A percentile compares a stretch with the other conserved stretches of the same genome.
Evolutionary conservation across 805 yeast genomes (phyloP).

Genomic region (Candida ponderosae): DNA sequence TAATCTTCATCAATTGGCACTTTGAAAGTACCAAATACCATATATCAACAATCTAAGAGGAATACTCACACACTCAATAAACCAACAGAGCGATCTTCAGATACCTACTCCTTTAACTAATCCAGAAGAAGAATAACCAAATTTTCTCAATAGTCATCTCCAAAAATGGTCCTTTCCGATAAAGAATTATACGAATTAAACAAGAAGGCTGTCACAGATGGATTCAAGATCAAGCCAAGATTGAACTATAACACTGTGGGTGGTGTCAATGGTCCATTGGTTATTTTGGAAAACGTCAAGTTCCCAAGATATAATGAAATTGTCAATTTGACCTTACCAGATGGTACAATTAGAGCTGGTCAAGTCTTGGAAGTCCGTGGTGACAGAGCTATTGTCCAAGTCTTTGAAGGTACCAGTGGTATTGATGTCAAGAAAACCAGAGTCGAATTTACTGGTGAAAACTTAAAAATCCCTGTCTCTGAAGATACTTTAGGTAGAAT

Average conservation of each 20-base stretch:
- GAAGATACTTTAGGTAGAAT: conserved; percentile 98
- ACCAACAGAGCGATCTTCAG: too few relatives aligned
- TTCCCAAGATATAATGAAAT: conserved; percentile 92
- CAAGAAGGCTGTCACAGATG: conserved; percentile 87
- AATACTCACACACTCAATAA: too few relatives aligned
- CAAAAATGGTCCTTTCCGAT: conserved; percentile 23
- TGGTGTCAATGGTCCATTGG: conserved; percentile 98
- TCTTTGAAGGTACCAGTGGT: conserved; percentile 98
- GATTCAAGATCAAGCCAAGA: conserved; percentile 88
- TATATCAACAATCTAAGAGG: too few relatives aligned
- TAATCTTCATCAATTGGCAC: too few relatives aligned
- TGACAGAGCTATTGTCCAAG: conserved; percentile 95
- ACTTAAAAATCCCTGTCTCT: conserved; percentile 86
- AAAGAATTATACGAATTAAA: conserved; percentile 57
- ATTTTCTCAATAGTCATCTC: too few relatives aligned
- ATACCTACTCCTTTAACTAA: too few relatives aligned
- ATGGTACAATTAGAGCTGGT: conserved; percentile 91
- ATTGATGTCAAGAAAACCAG: conserved; percentile 96
- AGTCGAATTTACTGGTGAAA: conserved; percentile 95
- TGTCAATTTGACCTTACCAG: conserved; percentile 94
- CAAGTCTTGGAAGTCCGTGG: conserved; percentile 98
- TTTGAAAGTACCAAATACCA: too few relatives aligned
- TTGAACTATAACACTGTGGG: conserved; percentile 92
- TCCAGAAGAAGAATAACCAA: too few relatives aligned
- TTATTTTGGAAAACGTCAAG: conserved; percentile 78